Base-by-base conservation (phyloP, 495 filamentous ascomycete genomes). In the Talaromyces adpressus region DNA sequence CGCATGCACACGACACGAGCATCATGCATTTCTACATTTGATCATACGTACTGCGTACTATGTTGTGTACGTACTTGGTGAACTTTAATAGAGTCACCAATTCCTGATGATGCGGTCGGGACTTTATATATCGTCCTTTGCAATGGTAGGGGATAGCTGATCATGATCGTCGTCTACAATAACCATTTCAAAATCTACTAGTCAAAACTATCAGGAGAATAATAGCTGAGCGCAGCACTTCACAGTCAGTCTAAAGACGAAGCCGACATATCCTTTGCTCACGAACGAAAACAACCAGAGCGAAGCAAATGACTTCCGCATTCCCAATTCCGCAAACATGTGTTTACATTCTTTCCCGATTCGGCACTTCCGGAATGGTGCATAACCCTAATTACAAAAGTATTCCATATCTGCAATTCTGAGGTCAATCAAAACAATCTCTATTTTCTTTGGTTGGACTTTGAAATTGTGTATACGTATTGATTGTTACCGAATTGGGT, bases 321-420 rank as follows among this genome's bases (percentile, higher is more conserved):
- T 62, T 62, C 60, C 47, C 41, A 53, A 30, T 25, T 12, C 60
- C 60, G 60, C 60, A 62, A 62, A 62, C 60, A 62, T 62, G 60
- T 62, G 39, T 51, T 52, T 32, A 53, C 60, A 62, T 62, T 62
- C 60, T 62, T 62, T 29, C 60, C 60, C 23, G 29, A 52, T 62
- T 62, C 60, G 60, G 60, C 14, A 53, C 25, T 62, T 62, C 60
- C 60, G 60, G 60, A 62, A 62, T 62, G 60, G 60, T 7, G 20
- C 14, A 53, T 45, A 61, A 45, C 59, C 41, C 59, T 45, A 45
- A 47, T 36, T 59, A 23, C 51, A 27, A 54, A 27, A 54, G 20
- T 18, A 49, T 47, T 20, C 16, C 3, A 47, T 20, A 47, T 20
- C 41, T 47, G n/a, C 16, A 20, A 47, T 47, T 20, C n/a, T 18